Evolutionary conservation across 2,329 filamentous ascomycete genomes (phyloP).

Genomic region (Fusarium burgessii): DNA sequence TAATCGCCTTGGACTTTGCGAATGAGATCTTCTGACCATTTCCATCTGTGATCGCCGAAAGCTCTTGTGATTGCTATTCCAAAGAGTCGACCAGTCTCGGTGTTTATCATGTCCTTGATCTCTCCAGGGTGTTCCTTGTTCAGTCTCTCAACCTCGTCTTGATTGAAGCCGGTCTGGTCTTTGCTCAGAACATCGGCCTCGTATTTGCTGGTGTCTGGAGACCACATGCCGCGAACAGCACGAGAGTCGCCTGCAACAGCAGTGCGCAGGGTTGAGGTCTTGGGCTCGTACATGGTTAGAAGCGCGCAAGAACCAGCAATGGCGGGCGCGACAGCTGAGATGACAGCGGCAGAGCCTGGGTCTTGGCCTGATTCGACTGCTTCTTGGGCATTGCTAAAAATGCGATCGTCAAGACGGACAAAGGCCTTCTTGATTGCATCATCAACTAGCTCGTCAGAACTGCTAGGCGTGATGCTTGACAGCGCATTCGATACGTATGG

Average conservation of each 20-base stretch:
- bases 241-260: slow-evolving; percentile 77
- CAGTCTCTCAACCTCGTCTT: slow-evolving; percentile 67
- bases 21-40: slow-evolving; percentile 67
- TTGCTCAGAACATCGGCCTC: slow-evolving; percentile 65
- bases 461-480: slow-evolving; percentile 43
- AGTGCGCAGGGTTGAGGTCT: slow-evolving; percentile 65
- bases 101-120: slow-evolving; percentile 61
- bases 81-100: slow-evolving; percentile 68
- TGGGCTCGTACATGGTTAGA: slow-evolving; percentile 70
- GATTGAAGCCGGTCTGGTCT: slow-evolving; percentile 75
- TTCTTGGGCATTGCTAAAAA: slow-evolving; percentile 56
- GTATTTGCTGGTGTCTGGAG: slow-evolving; percentile 59
- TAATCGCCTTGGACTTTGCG: slow-evolving; percentile 56
- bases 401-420: slow-evolving; percentile 66
- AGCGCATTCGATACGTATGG: slow-evolving; percentile 56
- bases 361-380: slow-evolving; percentile 47
- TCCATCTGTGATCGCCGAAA: slow-evolving; percentile 77
- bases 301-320: slow-evolving; percentile 71
- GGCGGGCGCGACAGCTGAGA: slow-evolving; percentile 52
- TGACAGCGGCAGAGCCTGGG: slow-evolving; percentile 46
- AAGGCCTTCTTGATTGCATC: slow-evolving; percentile 69
- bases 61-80: slow-evolving; percentile 72
- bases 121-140: slow-evolving; percentile 72
- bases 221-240: slow-evolving; percentile 69
- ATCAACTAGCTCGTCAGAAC: slow-evolving; percentile 62